A percentile compares a stretch with the other conserved stretches of the same genome.
These are phyloP conservation scores for Oldenlandia corymbosa DNA, from an alignment of 257 asterid genomes.

Conservation along the genomic window DNA sequence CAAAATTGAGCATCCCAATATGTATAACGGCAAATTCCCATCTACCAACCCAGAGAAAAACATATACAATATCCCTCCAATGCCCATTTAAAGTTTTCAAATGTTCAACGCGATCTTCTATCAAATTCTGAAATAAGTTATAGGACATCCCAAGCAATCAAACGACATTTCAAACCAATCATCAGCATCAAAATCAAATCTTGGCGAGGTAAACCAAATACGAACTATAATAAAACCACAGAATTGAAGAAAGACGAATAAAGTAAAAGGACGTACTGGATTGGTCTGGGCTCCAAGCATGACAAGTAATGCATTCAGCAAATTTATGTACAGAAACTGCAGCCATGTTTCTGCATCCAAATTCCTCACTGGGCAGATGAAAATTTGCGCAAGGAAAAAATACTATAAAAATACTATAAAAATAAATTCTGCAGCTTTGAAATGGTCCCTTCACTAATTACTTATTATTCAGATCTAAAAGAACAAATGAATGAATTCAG, in stretches of 20 bases:
- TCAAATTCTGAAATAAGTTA: background rate
- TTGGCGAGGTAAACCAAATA: background rate
- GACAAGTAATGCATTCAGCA: conserved; percentile 83
- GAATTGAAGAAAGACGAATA: background rate
- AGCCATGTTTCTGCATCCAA: conserved; percentile 42
- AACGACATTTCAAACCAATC: background rate
- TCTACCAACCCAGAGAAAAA: background rate
- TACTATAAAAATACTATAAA: no score
- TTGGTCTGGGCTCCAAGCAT: conserved; percentile 93
- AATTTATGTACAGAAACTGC: conserved; percentile 78
- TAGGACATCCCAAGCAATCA: background rate
- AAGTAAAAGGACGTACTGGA: conserved; percentile 45
- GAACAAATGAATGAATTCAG: background rate
- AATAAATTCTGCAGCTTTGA: background rate
- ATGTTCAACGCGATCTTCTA: background rate
- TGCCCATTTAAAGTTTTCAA: background rate
- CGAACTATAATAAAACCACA: background rate
- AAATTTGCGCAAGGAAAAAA: background rate
- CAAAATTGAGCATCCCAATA: background rate
- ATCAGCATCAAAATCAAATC: background rate
- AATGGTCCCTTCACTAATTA: background rate
- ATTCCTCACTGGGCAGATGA: background rate
- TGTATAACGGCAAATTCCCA: background rate
- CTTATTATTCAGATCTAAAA: background rate
- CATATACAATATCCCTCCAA: background rate